These are phyloP conservation scores for Fraxinus latifolia DNA, from an alignment of 305 asterid species.

Conservation along the genomic window DNA sequence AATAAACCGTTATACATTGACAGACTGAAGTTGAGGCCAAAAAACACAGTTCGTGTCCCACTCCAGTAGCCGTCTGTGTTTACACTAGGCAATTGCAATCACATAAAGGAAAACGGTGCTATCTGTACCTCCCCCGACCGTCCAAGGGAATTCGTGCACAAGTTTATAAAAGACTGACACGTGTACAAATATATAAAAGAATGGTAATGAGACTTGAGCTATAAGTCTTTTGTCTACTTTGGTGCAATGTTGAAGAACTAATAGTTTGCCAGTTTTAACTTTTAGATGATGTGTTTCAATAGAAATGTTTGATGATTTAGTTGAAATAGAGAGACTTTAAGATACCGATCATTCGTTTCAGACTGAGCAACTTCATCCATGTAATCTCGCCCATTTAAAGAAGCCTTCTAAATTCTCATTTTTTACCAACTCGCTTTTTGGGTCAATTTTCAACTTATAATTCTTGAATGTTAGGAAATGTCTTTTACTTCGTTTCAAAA, in stretches of 20 bases:
- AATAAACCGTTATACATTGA: neutral
- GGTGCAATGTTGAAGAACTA: neutral
- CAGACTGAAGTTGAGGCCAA: neutral
- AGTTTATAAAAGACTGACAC: neutral
- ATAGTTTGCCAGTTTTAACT: neutral
- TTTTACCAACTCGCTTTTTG: neutral
- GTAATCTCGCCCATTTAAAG: neutral
- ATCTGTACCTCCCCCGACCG: slow-evolving; percentile 67
- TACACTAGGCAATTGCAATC: slow-evolving; percentile 79
- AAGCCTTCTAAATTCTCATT: neutral
- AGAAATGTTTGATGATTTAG: neutral
- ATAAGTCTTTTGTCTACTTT: neutral
- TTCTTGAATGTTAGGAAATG: neutral
- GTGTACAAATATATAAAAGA: neutral
- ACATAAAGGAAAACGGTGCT: slow-evolving; percentile 65
- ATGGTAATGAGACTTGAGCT: neutral
- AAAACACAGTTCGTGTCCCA: slow-evolving; percentile 18
- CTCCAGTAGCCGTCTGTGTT: slow-evolving; percentile 68
- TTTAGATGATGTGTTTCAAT: neutral
- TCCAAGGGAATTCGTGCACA: slow-evolving; percentile 60
- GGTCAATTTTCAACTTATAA: neutral
- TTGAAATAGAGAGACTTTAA: neutral
- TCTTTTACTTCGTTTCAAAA: neutral
- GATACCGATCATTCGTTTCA: too few species aligned
- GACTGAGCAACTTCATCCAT: neutral